Percentiles rank a stretch among this genome's conserved stretches.
Conservation (phyloP, 2,329 filamentous ascomycete species). For the Torrubiellomyces zombiae region DNA sequence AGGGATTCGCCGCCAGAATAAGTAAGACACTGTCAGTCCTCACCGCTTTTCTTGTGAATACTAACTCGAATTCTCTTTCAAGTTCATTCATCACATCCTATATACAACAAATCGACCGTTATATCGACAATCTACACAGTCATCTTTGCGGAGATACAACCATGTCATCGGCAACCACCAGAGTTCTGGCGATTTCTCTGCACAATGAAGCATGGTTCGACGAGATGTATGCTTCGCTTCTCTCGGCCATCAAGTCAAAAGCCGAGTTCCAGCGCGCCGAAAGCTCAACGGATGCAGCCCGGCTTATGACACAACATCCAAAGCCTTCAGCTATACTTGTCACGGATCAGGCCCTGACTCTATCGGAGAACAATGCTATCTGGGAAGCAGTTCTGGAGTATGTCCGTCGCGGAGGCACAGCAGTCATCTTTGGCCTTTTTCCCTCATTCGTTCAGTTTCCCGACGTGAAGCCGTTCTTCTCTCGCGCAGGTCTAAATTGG, state of each 20-base stretch:
- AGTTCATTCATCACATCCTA: too few relatives aligned
- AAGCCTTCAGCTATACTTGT: conserved; percentile 5
- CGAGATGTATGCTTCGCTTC: conserved; percentile 4
- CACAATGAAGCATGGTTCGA: conserved; percentile 4
- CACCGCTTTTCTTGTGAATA: too few relatives aligned
- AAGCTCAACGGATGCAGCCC: conserved; percentile 1
- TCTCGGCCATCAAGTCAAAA: conserved; percentile 2
- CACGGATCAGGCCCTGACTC: conserved; percentile 5
- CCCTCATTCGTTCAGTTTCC: conserved; percentile 2
- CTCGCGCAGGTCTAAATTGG: conserved; percentile 9
- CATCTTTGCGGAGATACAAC: too few relatives aligned
- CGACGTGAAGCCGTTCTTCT: conserved; percentile 8
- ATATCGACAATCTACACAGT: too few relatives aligned
- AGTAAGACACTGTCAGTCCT: too few relatives aligned
- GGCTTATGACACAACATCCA: conserved; percentile 3
- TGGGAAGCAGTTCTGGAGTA: conserved; percentile 7
- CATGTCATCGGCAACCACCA: neutral
- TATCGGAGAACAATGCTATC: conserved; percentile 1
- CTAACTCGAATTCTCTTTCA: too few relatives aligned
- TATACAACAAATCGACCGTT: too few relatives aligned
- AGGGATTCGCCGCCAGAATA: too few relatives aligned
- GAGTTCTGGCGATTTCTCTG: conserved; percentile 4
- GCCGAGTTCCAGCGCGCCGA: conserved; percentile 3
- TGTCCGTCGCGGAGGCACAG: conserved; percentile 4
- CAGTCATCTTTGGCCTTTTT: conserved; percentile 6